These are phyloP conservation scores for Nicotiana knightiana DNA, from an alignment of 257 asterid genomes.

Conservation along the genomic window DNA sequence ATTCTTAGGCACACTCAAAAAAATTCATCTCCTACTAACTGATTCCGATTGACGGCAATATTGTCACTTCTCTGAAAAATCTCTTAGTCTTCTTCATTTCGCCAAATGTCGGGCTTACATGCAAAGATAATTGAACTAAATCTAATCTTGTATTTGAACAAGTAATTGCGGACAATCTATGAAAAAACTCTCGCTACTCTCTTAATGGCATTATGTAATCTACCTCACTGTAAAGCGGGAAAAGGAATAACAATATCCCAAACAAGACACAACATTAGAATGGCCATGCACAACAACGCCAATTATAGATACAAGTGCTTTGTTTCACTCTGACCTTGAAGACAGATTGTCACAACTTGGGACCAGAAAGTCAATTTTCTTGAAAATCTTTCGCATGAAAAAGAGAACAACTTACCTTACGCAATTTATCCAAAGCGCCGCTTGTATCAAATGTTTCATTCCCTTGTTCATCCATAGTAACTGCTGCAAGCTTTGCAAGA, in stretches of 20 bases:
- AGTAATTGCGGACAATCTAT: not conserved
- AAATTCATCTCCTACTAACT: not conserved
- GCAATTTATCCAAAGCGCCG: slow-evolving; percentile 96
- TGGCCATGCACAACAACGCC: not conserved
- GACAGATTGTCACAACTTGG: not conserved
- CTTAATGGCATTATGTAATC: not conserved
- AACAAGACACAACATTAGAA: not conserved
- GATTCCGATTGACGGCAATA: not conserved
- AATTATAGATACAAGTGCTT: not conserved
- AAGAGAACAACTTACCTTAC: slow-evolving; percentile 55
- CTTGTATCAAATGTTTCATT: slow-evolving; percentile 98
- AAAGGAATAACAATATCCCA: not conserved
- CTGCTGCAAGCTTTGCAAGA: slow-evolving; percentile 97
- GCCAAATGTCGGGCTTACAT: not conserved
- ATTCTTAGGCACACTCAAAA: not conserved
- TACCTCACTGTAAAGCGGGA: not conserved
- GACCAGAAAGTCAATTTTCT: not conserved
- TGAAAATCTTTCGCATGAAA: not conserved
- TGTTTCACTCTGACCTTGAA: not conserved
- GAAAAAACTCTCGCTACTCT: not conserved
- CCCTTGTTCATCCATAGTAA: slow-evolving; percentile 96
- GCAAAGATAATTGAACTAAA: not conserved
- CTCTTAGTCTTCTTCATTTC: not conserved
- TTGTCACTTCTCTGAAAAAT: not conserved
- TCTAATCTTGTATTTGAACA: not conserved